Evolutionary conservation across 2,329 filamentous ascomycete species (phyloP), one percentile per base, ranked within the genome.

Genomic region (Lecanicillium sp.): DNA sequence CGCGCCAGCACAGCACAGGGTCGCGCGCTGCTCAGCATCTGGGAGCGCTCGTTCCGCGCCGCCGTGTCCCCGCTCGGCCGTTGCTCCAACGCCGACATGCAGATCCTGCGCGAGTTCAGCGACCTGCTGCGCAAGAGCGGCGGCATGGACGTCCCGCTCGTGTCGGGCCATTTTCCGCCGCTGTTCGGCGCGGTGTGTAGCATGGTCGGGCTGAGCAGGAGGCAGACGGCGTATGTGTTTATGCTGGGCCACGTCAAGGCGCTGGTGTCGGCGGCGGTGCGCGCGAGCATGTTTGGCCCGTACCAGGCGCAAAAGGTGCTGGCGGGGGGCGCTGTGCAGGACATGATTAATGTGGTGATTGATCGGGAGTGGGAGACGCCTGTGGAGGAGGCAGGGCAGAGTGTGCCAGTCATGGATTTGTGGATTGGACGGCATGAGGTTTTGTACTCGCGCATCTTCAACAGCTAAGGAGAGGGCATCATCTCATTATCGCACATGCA

Each of bases 401-500:
- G 72, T 48, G 82, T 89, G 52, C 87, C 87, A 1, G 77, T 83
- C 2, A 82, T 91, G 77, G 87, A 93, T 68, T 63, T 93, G 26
- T 93, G 87, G 87, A 75, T 90, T 59, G 87, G 87, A 3, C 75
- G 87, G 60, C 87, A 93, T 64, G 87, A 93, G 72, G 70, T 88
- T 61, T 64, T 93, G 54, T 93, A 93, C 64, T 90, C 86, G 50
- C 79, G 87, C 57, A 91, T 93, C 47, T 93, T 93, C 61, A 93
- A 93, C 66, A 90, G 86, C 57, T 91, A 59, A 67, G 10, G 26
- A 19, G 21, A 10, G 14, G n/a, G n/a, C n/a, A n/a, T n/a, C n/a
- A n/a, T n/a, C n/a, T n/a, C n/a, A 35, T n/a, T n/a, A n/a, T n/a
- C n/a, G n/a, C 3, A 15, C 11, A 7, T 15, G 9, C 12, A 32